A percentile compares a stretch with the other conserved stretches of the same genome.
Evolutionary conservation across 176 grass and related monocot species (phyloP).

Genomic region (Triticum timopheevii): DNA sequence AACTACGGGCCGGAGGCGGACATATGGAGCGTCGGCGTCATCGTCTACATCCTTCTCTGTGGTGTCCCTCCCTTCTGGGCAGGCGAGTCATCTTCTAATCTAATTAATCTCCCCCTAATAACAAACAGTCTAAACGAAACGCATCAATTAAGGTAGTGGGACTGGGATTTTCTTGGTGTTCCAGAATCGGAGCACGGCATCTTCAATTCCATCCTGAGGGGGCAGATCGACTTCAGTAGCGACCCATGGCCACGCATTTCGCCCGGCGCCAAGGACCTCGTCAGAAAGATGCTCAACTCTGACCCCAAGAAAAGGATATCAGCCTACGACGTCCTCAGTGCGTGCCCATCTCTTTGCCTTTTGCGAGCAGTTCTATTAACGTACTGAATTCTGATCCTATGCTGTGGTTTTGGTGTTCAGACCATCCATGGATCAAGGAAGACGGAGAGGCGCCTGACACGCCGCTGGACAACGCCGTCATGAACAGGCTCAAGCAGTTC

Average conservation of each 20-base stretch:
- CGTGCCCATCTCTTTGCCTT: not conserved
- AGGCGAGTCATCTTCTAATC: conserved; percentile 31
- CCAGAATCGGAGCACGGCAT: conserved; percentile 86
- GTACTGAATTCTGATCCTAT: not conserved
- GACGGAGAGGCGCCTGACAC: conserved; percentile 88
- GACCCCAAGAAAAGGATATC: conserved; percentile 77
- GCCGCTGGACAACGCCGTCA: conserved; percentile 73
- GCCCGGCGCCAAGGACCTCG: conserved; percentile 67
- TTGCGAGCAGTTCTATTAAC: not conserved
- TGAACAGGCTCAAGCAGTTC: conserved; percentile 84
- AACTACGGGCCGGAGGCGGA: conserved; percentile 76
- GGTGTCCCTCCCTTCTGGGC: conserved; percentile 92
- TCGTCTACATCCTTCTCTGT: conserved; percentile 78
- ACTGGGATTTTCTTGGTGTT: not conserved
- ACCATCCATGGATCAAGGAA: conserved; percentile 93
- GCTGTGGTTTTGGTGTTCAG: conserved; percentile 25
- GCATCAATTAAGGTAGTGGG: not conserved
- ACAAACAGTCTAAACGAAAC: not conserved
- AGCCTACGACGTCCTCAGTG: conserved; percentile 80
- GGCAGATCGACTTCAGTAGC: conserved; percentile 65
- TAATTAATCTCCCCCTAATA: not conserved
- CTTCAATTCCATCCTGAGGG: conserved; percentile 80
- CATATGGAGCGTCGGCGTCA: conserved; percentile 87
- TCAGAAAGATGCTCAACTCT: conserved; percentile 74
- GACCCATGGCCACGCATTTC: conserved; percentile 83